A percentile compares a stretch with the other conserved stretches of the same genome.
phyloP scores from a whole-genome alignment of 164 flowering plant genomes.

The Macadamia tetraphylla region DNA sequence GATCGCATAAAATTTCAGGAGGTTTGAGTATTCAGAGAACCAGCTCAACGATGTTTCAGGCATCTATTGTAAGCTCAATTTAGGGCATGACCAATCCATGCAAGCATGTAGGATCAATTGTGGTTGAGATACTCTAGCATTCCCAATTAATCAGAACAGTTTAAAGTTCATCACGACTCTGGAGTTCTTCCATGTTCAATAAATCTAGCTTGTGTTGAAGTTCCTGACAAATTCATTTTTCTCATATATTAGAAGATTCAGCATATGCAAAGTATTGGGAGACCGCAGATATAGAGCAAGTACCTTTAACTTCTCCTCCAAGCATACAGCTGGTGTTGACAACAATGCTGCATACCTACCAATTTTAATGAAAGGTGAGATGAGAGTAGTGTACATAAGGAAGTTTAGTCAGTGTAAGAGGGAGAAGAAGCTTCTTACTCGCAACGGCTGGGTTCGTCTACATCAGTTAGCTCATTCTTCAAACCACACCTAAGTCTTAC shows the following conservation, averaged over 20 bases:
- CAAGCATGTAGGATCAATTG: no score
- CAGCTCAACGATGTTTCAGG: no score
- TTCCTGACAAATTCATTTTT: slow-evolving; percentile 45
- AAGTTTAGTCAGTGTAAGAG: background rate
- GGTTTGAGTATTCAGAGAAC: no score
- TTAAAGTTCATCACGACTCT: slow-evolving; percentile 74
- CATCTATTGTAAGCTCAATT: no score
- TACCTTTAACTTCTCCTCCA: slow-evolving; percentile 83
- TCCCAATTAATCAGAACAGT: background rate
- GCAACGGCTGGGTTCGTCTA: slow-evolving; percentile 99
- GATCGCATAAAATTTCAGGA: no score
- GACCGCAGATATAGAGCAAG: background rate
- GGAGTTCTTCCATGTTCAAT: slow-evolving; percentile 60
- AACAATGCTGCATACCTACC: slow-evolving; percentile 76
- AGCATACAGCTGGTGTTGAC: slow-evolving; percentile 76
- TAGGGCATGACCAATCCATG: no score
- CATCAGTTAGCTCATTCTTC: slow-evolving; percentile 74
- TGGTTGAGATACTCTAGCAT: no score
- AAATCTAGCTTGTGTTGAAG: slow-evolving; percentile 58
- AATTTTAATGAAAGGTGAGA: slow-evolving; percentile 9
- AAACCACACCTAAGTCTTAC: slow-evolving; percentile 91
- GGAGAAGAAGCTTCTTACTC: slow-evolving; percentile 52
- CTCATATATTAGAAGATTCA: background rate
- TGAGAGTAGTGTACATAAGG: background rate
- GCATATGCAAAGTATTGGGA: background rate